phyloP scores from a whole-genome alignment of 306 rosid species.

The Begonia loranthoides region DNA sequence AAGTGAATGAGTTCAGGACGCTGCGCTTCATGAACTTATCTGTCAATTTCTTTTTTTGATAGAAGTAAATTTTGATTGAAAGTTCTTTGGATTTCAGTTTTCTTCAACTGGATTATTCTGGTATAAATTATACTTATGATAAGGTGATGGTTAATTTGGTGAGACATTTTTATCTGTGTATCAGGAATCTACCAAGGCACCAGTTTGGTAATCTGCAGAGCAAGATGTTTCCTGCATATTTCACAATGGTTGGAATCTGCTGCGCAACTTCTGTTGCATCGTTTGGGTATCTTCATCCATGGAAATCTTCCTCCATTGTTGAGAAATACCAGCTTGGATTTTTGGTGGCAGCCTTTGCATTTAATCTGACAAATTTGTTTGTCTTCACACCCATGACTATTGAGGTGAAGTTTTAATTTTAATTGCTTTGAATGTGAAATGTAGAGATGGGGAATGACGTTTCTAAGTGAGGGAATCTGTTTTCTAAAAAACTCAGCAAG shows the following conservation, averaged over 20 bases:
- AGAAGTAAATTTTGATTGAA: too few relatives aligned
- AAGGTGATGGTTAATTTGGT: not conserved
- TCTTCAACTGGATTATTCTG: too few relatives aligned
- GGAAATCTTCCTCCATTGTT: conserved; percentile 58
- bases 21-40: too few relatives aligned
- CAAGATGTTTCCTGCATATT: conserved; percentile 98
- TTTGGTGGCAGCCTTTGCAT: conserved; percentile 68
- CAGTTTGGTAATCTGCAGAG: conserved; percentile 96
- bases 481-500: too few relatives aligned
- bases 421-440: not conserved
- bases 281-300: conserved; percentile 82
- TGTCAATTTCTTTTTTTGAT: too few relatives aligned
- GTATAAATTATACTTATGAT: not conserved
- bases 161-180: too few relatives aligned
- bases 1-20: too few relatives aligned
- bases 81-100: too few relatives aligned
- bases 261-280: conserved; percentile 68
- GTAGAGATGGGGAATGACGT: too few relatives aligned
- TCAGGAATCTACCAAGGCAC: conserved; percentile 90
- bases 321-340: conserved; percentile 91
- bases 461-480: too few relatives aligned
- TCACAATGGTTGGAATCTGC: conserved; percentile 61
- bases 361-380: conserved; percentile 71
- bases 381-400: conserved; percentile 95
- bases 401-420: conserved; percentile 41